Percentiles rank a stretch among this genome's conserved stretches.
phyloP scores from a whole-genome alignment of 331 rosid genomes.

The Rosa hybrid region DNA sequence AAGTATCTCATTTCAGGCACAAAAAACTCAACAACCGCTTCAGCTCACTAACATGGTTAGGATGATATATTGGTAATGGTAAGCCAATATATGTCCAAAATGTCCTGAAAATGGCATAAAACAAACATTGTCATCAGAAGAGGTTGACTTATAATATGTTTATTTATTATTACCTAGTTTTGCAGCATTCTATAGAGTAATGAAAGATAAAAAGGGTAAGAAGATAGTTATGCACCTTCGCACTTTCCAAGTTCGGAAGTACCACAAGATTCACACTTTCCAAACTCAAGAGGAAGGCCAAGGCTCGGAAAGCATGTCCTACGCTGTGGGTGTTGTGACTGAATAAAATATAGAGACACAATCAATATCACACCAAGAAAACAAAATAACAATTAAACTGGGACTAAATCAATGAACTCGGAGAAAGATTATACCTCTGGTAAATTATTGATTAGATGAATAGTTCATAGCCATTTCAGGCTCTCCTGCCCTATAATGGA shows the following conservation, averaged over 20 bases:
- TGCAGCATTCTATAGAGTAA: neutral
- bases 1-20: constrained; percentile 55
- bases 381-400: too few species aligned
- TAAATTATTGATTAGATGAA: too few species aligned
- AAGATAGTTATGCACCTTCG: constrained; percentile 59
- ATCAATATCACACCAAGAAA: too few species aligned
- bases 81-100: constrained; percentile 78
- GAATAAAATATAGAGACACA: too few species aligned
- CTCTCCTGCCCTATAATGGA: too few species aligned
- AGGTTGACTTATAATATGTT: neutral
- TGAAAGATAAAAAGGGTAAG: neutral
- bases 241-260: constrained; percentile 80
- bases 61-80: constrained; percentile 86
- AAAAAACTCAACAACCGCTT: constrained; percentile 65
- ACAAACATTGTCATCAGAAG: constrained; percentile 4
- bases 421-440: too few species aligned
- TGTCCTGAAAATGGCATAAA: constrained; percentile 65
- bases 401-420: too few species aligned
- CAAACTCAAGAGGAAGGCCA: too few species aligned
- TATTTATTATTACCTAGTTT: neutral
- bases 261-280: constrained; percentile 71
- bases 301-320: too few species aligned
- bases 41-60: constrained; percentile 74
- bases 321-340: too few species aligned
- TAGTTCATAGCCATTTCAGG: too few species aligned